phyloP scores from a whole-genome alignment of 1,139 yeast genomes.

The Suhomyces yuchorum region DNA sequence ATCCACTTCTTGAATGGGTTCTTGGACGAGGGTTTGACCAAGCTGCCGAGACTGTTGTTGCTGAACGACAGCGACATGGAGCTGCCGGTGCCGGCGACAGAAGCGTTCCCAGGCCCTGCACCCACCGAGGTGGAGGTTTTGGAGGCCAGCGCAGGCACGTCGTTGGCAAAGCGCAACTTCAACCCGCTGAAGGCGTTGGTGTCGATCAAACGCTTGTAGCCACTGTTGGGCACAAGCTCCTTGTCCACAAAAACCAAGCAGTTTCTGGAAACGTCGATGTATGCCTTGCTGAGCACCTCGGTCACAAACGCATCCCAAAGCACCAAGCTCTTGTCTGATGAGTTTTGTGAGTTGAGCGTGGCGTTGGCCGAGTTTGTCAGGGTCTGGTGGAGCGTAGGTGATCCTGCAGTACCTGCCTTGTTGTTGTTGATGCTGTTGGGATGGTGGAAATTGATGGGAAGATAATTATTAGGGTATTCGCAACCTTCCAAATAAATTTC shows the following conservation, averaged over 20 bases:
- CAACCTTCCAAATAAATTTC: slow-evolving; percentile 38
- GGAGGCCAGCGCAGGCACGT: slow-evolving; percentile 9
- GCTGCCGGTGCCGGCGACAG: slow-evolving; percentile 5
- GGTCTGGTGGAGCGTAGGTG: slow-evolving; percentile 3
- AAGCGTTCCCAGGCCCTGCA: background rate
- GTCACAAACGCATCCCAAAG: slow-evolving; percentile 24
- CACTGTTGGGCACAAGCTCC: slow-evolving; percentile 18
- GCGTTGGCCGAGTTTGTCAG: slow-evolving; percentile 6
- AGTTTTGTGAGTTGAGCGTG: slow-evolving; percentile 6
- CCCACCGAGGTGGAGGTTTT: slow-evolving; percentile 4
- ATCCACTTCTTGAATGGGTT: slow-evolving; percentile 45
- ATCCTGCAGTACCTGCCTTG: slow-evolving; percentile 7
- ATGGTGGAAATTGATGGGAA: slow-evolving; percentile 10
- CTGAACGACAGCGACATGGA: slow-evolving; percentile 29
- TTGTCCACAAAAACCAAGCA: slow-evolving; percentile 31
- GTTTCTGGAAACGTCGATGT: slow-evolving; percentile 37
- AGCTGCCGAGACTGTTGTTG: slow-evolving; percentile 27
- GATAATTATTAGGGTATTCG: slow-evolving; percentile 44
- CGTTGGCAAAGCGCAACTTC: slow-evolving; percentile 35
- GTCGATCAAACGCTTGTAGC: slow-evolving; percentile 19
- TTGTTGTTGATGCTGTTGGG: slow-evolving; percentile 9
- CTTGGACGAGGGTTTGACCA: slow-evolving; percentile 25
- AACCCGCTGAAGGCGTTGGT: slow-evolving; percentile 34
- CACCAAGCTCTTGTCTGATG: slow-evolving; percentile 5
- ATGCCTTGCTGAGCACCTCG: slow-evolving; percentile 34